These are phyloP conservation scores for Claviceps quebecensis DNA, from an alignment of 2,329 filamentous ascomycete genomes.

Conservation along the genomic window DNA sequence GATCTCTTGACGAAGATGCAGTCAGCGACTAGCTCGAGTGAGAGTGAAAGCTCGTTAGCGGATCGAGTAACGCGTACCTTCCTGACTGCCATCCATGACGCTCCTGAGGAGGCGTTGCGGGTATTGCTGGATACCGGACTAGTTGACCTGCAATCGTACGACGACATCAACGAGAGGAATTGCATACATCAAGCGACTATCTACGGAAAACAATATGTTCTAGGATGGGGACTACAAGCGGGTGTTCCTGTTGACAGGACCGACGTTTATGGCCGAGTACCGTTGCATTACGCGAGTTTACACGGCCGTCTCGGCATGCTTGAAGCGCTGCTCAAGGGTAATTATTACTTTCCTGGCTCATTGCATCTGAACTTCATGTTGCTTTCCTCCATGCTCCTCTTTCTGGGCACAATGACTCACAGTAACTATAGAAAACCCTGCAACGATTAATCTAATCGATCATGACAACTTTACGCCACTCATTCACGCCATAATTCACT, in stretches of 20 bases:
- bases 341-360: slow-evolving; percentile 7
- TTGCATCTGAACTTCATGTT: not conserved
- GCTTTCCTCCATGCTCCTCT: not conserved
- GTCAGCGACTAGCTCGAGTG: slow-evolving; percentile 37
- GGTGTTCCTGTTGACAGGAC: slow-evolving; percentile 65
- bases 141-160: slow-evolving; percentile 83
- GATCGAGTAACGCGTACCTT: slow-evolving; percentile 85
- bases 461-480: slow-evolving; percentile 95
- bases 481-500: slow-evolving; percentile 87
- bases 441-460: slow-evolving; percentile 77
- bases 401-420: not conserved
- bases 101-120: slow-evolving; percentile 59
- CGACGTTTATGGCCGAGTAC: slow-evolving; percentile 88
- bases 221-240: slow-evolving; percentile 59
- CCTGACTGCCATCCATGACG: slow-evolving; percentile 76
- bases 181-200: slow-evolving; percentile 95
- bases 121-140: slow-evolving; percentile 66
- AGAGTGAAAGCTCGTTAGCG: slow-evolving; percentile 41
- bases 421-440: slow-evolving; percentile 40
- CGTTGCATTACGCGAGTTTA: slow-evolving; percentile 92
- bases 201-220: slow-evolving; percentile 68
- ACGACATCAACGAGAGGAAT: slow-evolving; percentile 96
- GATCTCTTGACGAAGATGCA: slow-evolving; percentile 70
- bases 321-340: slow-evolving; percentile 54
- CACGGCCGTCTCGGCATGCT: slow-evolving; percentile 81